These are phyloP conservation scores for Carex littledalei DNA, from an alignment of 176 grass and related monocot genomes.

Conservation along the genomic window DNA sequence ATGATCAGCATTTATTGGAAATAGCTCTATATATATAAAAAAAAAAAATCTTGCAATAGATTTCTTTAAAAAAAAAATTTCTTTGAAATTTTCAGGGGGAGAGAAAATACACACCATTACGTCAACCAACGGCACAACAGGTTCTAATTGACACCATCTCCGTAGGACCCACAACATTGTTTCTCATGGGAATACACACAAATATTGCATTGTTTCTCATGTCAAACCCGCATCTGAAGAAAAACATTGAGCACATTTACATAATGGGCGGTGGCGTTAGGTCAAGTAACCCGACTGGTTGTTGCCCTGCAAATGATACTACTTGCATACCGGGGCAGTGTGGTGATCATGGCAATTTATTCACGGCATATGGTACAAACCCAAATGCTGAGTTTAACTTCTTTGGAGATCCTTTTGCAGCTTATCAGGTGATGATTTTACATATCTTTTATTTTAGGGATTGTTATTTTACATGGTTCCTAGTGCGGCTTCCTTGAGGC, in stretches of 20 bases:
- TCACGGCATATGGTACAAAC: conserved; percentile 55
- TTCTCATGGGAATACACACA: conserved; percentile 61
- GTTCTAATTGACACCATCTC: conserved; percentile 69
- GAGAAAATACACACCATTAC: conserved; percentile 58
- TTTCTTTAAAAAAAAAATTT: no score
- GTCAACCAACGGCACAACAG: conserved; percentile 56
- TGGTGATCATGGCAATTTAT: conserved; percentile 74
- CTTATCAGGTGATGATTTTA: conserved; percentile 56
- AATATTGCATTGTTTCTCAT: conserved; percentile 79
- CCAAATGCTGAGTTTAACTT: conserved; percentile 86
- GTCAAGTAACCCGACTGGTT: conserved; percentile 71
- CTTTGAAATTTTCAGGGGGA: conserved; percentile 37
- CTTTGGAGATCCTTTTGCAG: conserved; percentile 84
- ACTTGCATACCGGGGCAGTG: conserved; percentile 56
- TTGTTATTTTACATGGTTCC: not conserved
- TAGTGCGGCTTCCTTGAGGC: not conserved
- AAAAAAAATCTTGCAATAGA: no score
- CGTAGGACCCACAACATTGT: conserved; percentile 49
- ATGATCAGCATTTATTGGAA: not conserved
- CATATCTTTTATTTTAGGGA: not conserved
- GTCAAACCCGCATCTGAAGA: conserved; percentile 58
- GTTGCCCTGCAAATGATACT: conserved; percentile 40
- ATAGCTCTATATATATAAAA: not conserved
- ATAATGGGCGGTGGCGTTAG: conserved; percentile 85
- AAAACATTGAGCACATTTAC: conserved; percentile 83